Evolutionary conservation across 257 asterid species (phyloP).

Genomic region (Striga asiatica): DNA sequence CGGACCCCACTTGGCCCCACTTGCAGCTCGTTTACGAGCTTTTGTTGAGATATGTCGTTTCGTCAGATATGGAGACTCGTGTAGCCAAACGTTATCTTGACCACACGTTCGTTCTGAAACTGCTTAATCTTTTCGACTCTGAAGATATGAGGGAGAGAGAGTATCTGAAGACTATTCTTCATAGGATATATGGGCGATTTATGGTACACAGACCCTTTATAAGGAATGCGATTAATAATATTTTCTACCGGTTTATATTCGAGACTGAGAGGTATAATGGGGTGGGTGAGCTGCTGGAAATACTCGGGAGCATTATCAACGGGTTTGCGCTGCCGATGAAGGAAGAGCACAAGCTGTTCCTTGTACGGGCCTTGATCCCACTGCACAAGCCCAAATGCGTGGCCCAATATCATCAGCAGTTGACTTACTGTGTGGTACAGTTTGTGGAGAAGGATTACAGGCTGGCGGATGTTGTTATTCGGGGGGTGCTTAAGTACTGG

Average conservation of each 20-base stretch:
- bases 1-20: constrained; percentile 87
- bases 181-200: constrained; percentile 77
- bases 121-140: constrained; percentile 68
- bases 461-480: constrained; percentile 59
- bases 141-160: constrained; percentile 90
- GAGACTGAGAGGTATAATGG: constrained; percentile 82
- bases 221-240: constrained; percentile 64
- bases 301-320: constrained; percentile 72
- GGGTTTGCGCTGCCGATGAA: constrained; percentile 91
- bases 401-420: constrained; percentile 63
- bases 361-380: constrained; percentile 76
- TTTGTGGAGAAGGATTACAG: constrained; percentile 87
- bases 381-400: constrained; percentile 65
- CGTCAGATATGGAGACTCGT: constrained; percentile 60
- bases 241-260: constrained; percentile 59
- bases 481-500: constrained; percentile 83
- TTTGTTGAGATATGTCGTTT: constrained; percentile 55
- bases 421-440: constrained; percentile 62
- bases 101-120: constrained; percentile 59
- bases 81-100: constrained; percentile 67
- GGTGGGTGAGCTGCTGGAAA: constrained; percentile 69
- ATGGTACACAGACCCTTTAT: constrained; percentile 88
- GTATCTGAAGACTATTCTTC: constrained; percentile 82
- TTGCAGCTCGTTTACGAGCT: constrained; percentile 75
- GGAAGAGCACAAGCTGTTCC: constrained; percentile 92